Percentiles rank a stretch among this genome's conserved stretches.
Conservation (phyloP, 2,329 filamentous ascomycete genomes). For the Aspergillus unguis region DNA sequence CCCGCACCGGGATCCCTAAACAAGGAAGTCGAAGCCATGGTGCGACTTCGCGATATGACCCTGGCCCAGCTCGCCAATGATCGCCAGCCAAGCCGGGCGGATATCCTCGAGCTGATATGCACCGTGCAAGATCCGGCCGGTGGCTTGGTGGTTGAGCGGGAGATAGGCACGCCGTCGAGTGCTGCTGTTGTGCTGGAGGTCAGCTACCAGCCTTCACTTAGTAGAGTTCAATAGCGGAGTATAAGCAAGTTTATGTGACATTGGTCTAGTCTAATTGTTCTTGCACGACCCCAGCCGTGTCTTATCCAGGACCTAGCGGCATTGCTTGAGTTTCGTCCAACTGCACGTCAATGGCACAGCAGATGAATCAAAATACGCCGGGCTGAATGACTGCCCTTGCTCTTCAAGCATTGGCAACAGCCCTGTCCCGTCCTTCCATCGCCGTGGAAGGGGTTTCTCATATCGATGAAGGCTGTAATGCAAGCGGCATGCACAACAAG, state of each 20-base stretch:
- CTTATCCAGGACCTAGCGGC: conserved; percentile 1
- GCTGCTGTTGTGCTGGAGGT: neutral
- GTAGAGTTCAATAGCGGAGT: neutral
- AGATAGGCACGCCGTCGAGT: neutral
- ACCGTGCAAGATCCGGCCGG: neutral
- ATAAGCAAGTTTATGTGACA: too few relatives aligned
- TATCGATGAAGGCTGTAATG: too few relatives aligned
- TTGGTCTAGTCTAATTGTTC: too few relatives aligned
- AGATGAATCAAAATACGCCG: conserved; percentile 22
- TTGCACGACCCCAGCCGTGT: neutral
- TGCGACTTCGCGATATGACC: conserved; percentile 1
- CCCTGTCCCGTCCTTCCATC: too few relatives aligned
- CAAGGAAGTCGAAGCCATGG: neutral
- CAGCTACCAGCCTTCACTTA: neutral
- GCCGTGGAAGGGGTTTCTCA: too few relatives aligned
- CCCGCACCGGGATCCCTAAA: neutral
- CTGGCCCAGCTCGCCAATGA: neutral
- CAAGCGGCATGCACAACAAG: too few relatives aligned
- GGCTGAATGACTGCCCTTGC: too few relatives aligned
- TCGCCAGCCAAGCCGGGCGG: neutral
- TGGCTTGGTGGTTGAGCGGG: neutral
- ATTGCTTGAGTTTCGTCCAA: neutral
- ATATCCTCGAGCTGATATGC: neutral
- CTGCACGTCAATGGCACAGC: conserved; percentile 12
- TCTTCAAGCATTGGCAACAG: too few relatives aligned